phyloP scores from a whole-genome alignment of 148 eudicot genomes.

The Camellia sinensis region DNA sequence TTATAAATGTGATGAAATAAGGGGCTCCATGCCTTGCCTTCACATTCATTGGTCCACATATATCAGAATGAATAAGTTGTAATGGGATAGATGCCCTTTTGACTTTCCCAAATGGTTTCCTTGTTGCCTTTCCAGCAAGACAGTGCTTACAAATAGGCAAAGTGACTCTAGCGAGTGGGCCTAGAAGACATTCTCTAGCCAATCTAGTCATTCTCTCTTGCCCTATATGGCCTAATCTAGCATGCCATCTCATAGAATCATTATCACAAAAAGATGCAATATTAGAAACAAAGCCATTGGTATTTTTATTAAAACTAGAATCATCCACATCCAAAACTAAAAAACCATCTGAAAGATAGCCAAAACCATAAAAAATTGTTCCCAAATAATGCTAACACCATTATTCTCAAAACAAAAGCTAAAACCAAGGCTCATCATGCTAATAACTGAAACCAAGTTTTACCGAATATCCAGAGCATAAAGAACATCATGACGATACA shows the following conservation, averaged over 20 bases:
- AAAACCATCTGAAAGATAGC: not conserved
- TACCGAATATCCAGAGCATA: not conserved
- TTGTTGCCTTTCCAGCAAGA: not conserved
- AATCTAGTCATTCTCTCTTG: not conserved
- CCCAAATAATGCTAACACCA: too few species aligned
- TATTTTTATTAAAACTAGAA: not conserved
- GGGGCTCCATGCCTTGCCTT: not conserved
- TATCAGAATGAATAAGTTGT: not conserved
- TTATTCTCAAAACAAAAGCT: not conserved
- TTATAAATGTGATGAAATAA: slow-evolving; percentile 15
- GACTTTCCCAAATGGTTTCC: slow-evolving; percentile 4
- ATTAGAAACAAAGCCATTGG: not conserved
- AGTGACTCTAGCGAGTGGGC: not conserved
- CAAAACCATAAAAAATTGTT: not conserved
- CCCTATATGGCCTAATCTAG: slow-evolving; percentile 1
- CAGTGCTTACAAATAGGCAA: not conserved
- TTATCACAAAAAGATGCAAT: not conserved
- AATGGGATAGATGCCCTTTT: not conserved
- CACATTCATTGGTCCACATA: slow-evolving; percentile 8
- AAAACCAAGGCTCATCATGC: not conserved
- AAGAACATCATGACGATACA: not conserved
- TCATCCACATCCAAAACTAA: not conserved
- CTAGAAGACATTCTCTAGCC: not conserved
- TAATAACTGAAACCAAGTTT: not conserved
- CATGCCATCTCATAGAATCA: not conserved